These are phyloP conservation scores for Venturia aucupariae DNA, from an alignment of 2,329 filamentous ascomycete genomes.

Conservation along the genomic window DNA sequence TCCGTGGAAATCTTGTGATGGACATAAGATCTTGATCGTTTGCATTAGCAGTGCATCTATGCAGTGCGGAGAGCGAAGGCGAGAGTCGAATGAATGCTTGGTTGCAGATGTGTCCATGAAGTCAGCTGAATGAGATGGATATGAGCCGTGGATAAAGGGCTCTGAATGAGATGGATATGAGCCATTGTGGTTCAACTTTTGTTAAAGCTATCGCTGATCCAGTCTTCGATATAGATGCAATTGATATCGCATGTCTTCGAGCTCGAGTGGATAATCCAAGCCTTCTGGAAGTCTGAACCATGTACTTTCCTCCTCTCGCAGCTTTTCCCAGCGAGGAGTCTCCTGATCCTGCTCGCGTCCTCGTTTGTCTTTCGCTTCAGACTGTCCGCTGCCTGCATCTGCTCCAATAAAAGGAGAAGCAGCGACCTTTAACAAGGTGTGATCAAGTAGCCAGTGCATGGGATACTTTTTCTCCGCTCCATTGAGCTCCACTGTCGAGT, in stretches of 20 bases:
- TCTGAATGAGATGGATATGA: not conserved
- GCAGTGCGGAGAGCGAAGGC: not conserved
- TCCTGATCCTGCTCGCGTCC: not conserved
- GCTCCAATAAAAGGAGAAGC: not conserved
- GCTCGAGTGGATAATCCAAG: constrained; percentile 68
- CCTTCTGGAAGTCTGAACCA: constrained; percentile 67
- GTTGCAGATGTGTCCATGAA: not conserved
- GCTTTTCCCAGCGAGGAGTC: constrained; percentile 55
- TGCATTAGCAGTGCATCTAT: not conserved
- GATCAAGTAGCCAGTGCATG: constrained; percentile 87
- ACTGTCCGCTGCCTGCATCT: constrained; percentile 11
- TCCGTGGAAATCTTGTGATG: not conserved
- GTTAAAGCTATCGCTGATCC: not conserved
- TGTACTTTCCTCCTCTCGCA: constrained; percentile 64
- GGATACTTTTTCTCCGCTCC: constrained; percentile 60
- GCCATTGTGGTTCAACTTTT: not conserved
- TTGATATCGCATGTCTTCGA: constrained; percentile 96
- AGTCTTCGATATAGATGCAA: constrained; percentile 63
- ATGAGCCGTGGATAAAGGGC: not conserved
- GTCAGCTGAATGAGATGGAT: not conserved
- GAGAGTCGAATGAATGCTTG: not conserved
- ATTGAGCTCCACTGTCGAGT: constrained; percentile 70
- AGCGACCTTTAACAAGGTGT: constrained; percentile 55
- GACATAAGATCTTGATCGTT: not conserved
- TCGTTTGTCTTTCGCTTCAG: constrained; percentile 9